Conservation (phyloP, 805 yeast genomes). For the Wickerhamomyces kurtzmanii region DNA sequence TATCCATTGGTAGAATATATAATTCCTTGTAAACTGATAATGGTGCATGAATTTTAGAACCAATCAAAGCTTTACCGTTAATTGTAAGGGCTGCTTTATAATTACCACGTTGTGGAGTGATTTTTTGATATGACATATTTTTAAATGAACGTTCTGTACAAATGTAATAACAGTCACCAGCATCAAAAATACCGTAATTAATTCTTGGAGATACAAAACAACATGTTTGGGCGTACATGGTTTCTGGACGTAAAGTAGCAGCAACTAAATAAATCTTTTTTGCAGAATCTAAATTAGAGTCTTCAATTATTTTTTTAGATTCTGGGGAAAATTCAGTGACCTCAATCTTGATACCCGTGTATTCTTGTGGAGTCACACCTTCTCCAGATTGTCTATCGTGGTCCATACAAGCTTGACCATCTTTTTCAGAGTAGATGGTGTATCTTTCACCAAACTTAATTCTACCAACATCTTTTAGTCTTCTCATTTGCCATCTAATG, state of each 20-base stretch:
- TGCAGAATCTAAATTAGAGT: slow-evolving; percentile 25
- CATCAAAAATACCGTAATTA: slow-evolving; percentile 83
- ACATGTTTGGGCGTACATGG: slow-evolving; percentile 98
- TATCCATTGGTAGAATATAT: slow-evolving; percentile 94
- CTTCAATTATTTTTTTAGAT: slow-evolving; percentile 25
- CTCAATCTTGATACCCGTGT: slow-evolving; percentile 83
- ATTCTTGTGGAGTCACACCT: slow-evolving; percentile 95
- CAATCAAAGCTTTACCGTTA: slow-evolving; percentile 68
- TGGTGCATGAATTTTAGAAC: slow-evolving; percentile 84
- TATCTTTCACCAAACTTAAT: slow-evolving; percentile 97
- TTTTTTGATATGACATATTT: slow-evolving; percentile 92
- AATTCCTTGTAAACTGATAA: slow-evolving; percentile 58
- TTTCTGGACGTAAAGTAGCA: slow-evolving; percentile 96
- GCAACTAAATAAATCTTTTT: slow-evolving; percentile 82
- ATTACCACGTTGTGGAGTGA: slow-evolving; percentile 83
- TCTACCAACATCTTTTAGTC: slow-evolving; percentile 75
- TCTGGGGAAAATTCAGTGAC: slow-evolving; percentile 46
- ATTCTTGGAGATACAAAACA: slow-evolving; percentile 96
- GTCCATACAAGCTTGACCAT: slow-evolving; percentile 99
- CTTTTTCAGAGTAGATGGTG: slow-evolving; percentile 94
- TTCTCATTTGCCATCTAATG: slow-evolving; percentile 92
- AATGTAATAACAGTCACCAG: slow-evolving; percentile 66
- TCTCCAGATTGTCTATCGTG: slow-evolving; percentile 97
- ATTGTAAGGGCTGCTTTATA: slow-evolving; percentile 51
- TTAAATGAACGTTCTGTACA: slow-evolving; percentile 94